A percentile compares a stretch with the other conserved stretches of the same genome.
Conservation (phyloP, 2,329 filamentous ascomycete genomes). For the Colletotrichum musicola region DNA sequence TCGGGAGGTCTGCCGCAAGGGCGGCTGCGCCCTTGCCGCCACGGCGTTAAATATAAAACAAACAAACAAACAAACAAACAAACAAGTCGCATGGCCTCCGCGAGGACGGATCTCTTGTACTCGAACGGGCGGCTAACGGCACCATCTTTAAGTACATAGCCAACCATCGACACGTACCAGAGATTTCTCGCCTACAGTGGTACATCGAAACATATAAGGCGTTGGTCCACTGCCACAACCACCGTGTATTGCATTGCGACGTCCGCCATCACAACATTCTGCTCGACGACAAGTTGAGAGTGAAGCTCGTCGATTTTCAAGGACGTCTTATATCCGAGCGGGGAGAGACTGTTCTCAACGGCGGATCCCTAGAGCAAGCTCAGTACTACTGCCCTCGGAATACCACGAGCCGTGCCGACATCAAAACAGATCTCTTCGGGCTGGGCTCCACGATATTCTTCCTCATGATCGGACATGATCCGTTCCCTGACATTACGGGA, state of each 20-base stretch:
- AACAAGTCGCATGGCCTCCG: slow-evolving; percentile 32
- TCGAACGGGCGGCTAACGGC: slow-evolving; percentile 40
- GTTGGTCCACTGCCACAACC: too few relatives aligned
- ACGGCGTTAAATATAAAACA: too few relatives aligned
- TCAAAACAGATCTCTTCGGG: slow-evolving; percentile 42
- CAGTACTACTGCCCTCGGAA: slow-evolving; percentile 39
- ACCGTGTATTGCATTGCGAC: too few relatives aligned
- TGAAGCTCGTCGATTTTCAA: slow-evolving; percentile 41
- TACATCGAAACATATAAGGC: too few relatives aligned
- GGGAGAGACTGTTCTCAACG: slow-evolving; percentile 33
- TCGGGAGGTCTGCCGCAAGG: too few relatives aligned
- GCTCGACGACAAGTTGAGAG: too few relatives aligned
- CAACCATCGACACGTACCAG: too few relatives aligned
- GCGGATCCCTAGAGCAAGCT: slow-evolving; percentile 28
- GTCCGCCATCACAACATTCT: too few relatives aligned
- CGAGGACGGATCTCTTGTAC: slow-evolving; percentile 34
- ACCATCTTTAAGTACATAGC: slow-evolving; percentile 31
- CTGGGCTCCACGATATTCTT: slow-evolving; percentile 42
- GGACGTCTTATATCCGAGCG: slow-evolving; percentile 34
- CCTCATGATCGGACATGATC: slow-evolving; percentile 38
- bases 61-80: too few relatives aligned
- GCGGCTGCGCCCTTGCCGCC: too few relatives aligned
- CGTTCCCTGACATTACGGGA: slow-evolving; percentile 40
- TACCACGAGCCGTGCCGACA: slow-evolving; percentile 24
- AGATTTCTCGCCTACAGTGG: too few relatives aligned